These are phyloP conservation scores for Penicillium samsonianum DNA, from an alignment of 495 filamentous ascomycete genomes.

Conservation along the genomic window DNA sequence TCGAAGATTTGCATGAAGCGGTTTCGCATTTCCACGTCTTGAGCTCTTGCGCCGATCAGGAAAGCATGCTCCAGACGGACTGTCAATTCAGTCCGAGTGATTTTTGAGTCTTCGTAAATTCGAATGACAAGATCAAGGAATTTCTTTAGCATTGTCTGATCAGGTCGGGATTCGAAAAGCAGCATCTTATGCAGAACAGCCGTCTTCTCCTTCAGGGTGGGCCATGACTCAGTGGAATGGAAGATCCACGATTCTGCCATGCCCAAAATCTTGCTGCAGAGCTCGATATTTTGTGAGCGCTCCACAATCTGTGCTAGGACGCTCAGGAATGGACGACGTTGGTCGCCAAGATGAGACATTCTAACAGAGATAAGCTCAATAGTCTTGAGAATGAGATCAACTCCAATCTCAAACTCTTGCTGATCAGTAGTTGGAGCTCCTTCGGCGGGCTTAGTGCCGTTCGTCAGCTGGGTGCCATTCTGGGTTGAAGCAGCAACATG, in stretches of 20 bases:
- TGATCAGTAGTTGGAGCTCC: conserved; percentile 59
- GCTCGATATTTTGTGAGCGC: conserved; percentile 77
- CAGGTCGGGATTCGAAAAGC: conserved; percentile 80
- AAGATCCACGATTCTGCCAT: conserved; percentile 98
- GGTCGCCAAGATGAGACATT: conserved; percentile 92
- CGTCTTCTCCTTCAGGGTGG: conserved; percentile 96
- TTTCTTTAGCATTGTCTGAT: conserved; percentile 80
- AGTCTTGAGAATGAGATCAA: conserved; percentile 85
- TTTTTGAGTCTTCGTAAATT: conserved; percentile 95
- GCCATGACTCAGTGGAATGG: conserved; percentile 86
- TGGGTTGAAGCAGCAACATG: conserved; percentile 76
- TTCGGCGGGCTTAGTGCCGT: conserved; percentile 50
- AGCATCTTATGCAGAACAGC: conserved; percentile 98
- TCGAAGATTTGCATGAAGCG: conserved; percentile 95
- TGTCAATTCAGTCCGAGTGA: conserved; percentile 91
- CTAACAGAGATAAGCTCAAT: conserved; percentile 87
- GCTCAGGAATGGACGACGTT: conserved; percentile 88
- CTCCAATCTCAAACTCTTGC: conserved; percentile 81
- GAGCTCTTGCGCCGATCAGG: conserved; percentile 88
- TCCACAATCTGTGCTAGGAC: conserved; percentile 93
- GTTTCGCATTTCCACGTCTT: conserved; percentile 96
- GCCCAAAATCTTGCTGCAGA: conserved; percentile 87
- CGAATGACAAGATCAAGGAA: conserved; percentile 95
- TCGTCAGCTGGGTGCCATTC: conserved; percentile 35
- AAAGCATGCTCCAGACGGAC: conserved; percentile 97